Percentiles rank a stretch among this genome's conserved stretches.
Conservation (phyloP, 495 filamentous ascomycete species). For the Hypoxylon intermedium region DNA sequence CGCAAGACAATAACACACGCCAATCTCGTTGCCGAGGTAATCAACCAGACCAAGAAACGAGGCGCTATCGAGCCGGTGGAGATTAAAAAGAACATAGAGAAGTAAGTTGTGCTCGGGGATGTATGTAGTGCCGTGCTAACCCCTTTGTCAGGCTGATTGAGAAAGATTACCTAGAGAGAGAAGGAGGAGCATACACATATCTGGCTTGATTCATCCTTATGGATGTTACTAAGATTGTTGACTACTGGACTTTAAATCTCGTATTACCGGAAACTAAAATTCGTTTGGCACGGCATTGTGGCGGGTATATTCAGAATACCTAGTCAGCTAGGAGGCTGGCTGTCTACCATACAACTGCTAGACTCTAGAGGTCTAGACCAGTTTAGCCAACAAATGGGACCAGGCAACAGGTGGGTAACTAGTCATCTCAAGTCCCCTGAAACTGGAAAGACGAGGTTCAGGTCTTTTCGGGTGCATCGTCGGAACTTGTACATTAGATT, state of each 20-base stretch:
- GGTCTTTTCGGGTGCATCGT: too few relatives aligned
- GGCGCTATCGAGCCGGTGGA: conserved; percentile 82
- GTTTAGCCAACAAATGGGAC: too few relatives aligned
- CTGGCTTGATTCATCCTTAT: conserved; percentile 64
- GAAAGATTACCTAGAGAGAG: conserved; percentile 94
- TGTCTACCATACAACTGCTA: too few relatives aligned
- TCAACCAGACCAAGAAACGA: conserved; percentile 82
- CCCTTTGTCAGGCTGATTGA: conserved; percentile 75
- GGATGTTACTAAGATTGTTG: background rate
- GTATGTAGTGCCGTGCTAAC: background rate
- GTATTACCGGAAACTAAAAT: background rate
- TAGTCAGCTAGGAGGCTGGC: background rate
- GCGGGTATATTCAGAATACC: background rate
- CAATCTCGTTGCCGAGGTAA: conserved; percentile 84
- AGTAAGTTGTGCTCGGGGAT: conserved; percentile 60
- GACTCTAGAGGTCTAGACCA: too few relatives aligned
- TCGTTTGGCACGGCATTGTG: background rate
- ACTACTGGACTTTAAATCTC: background rate
- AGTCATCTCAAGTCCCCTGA: too few relatives aligned
- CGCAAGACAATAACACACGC: conserved; percentile 83
- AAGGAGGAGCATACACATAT: conserved; percentile 80
- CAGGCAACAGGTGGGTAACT: too few relatives aligned
- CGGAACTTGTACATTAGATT: too few relatives aligned
- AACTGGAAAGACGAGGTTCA: too few relatives aligned
- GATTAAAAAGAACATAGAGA: conserved; percentile 97